phyloP scores from a whole-genome alignment of 805 yeast genomes.

The Metschnikowia shivogae region DNA sequence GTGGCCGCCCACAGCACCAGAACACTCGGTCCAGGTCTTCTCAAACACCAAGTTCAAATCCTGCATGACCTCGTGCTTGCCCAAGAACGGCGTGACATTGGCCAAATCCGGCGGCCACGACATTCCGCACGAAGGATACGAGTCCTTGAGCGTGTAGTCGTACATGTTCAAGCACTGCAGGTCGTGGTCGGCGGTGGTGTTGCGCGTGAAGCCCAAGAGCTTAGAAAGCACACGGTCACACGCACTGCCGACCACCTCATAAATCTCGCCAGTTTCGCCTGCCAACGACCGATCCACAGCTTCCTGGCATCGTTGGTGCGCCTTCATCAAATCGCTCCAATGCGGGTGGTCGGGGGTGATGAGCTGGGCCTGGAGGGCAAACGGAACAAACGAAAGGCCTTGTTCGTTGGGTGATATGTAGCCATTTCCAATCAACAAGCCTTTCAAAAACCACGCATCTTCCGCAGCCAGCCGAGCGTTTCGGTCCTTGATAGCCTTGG shows the following conservation, averaged over 20 bases:
- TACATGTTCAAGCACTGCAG: constrained; percentile 77
- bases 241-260: constrained; percentile 6
- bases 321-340: constrained; percentile 39
- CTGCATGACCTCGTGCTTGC: constrained; percentile 39
- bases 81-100: constrained; percentile 48
- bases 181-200: constrained; percentile 25
- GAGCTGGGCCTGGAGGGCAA: constrained; percentile 55
- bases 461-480: constrained; percentile 26
- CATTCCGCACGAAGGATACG: constrained; percentile 83
- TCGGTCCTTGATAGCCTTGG: constrained; percentile 51
- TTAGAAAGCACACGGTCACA: constrained; percentile 49
- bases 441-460: constrained; percentile 45
- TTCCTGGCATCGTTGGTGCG: constrained; percentile 61
- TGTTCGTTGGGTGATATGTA: constrained; percentile 91
- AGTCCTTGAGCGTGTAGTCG: constrained; percentile 66
- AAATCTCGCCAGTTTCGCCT: constrained; percentile 13
- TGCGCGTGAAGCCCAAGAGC: constrained; percentile 32
- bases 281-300: constrained; percentile 30
- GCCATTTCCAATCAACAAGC: constrained; percentile 83
- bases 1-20: constrained; percentile 47
- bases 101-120: constrained; percentile 79
- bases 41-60: constrained; percentile 47
- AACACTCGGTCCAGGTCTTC: constrained; percentile 76
- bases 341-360: constrained; percentile 39
- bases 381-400: constrained; percentile 75